Conservation (phyloP, 352 stramenopile species). For the Phytopythium delawarense region DNA sequence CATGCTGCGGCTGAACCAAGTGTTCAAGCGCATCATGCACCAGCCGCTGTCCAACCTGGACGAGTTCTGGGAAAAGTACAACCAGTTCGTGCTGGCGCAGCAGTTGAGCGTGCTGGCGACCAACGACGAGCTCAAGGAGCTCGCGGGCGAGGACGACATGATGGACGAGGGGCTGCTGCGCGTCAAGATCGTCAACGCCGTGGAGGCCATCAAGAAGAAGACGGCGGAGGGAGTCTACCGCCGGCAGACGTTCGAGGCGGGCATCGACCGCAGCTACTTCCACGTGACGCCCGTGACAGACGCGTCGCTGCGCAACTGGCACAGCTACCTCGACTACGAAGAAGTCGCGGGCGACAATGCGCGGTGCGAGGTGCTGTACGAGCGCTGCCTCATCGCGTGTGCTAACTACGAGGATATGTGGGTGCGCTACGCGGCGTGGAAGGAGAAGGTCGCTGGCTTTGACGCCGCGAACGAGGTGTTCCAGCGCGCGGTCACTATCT, state of each 20-base stretch:
- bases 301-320: conserved; percentile 72
- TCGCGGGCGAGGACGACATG: conserved; percentile 49
- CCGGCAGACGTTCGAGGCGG: conserved; percentile 67
- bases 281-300: conserved; percentile 71
- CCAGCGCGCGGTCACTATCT: conserved; percentile 53
- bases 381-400: conserved; percentile 77
- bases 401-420: conserved; percentile 84
- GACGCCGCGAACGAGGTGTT: conserved; percentile 62
- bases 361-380: conserved; percentile 67
- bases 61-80: conserved; percentile 86
- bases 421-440: conserved; percentile 68
- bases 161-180: conserved; percentile 79
- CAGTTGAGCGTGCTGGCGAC: conserved; percentile 59
- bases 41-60: conserved; percentile 72
- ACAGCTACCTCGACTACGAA: conserved; percentile 78
- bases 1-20: conserved; percentile 72
- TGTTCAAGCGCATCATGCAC: conserved; percentile 77
- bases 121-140: conserved; percentile 49
- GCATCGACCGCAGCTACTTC: conserved; percentile 79
- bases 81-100: conserved; percentile 77
- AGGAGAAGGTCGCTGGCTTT: conserved; percentile 48
- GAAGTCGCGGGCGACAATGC: conserved; percentile 41
- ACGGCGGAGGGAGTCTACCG: conserved; percentile 56
- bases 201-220: conserved; percentile 71
- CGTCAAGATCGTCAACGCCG: conserved; percentile 78